Evolutionary conservation across 805 yeast species (phyloP).

Genomic region (Hanseniaspora osmophila): DNA sequence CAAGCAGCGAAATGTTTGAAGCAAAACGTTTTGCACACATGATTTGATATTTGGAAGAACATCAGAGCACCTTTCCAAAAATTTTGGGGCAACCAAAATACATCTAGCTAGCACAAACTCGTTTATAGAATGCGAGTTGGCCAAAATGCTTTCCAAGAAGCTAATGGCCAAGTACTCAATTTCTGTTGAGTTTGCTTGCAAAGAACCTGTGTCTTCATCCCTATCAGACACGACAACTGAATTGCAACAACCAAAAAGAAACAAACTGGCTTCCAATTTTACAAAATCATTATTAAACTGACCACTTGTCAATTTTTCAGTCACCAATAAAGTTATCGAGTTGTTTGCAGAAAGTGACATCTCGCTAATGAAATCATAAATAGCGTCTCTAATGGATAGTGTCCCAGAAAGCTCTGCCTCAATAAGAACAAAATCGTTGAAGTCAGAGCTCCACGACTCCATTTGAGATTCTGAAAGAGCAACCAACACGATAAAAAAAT

Average conservation of each 20-base stretch:
- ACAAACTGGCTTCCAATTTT: slow-evolving; percentile 14
- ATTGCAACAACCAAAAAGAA: slow-evolving; percentile 11
- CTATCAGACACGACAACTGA: slow-evolving; percentile 9
- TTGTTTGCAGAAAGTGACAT: slow-evolving; percentile 20
- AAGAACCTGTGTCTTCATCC: slow-evolving; percentile 7
- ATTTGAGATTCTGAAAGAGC: slow-evolving; percentile 30
- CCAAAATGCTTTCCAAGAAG: slow-evolving; percentile 13
- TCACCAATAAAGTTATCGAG: slow-evolving; percentile 1
- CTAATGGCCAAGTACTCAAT: slow-evolving; percentile 12
- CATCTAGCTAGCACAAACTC: slow-evolving; percentile 35
- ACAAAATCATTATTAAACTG: background rate
- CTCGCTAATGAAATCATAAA: slow-evolving; percentile 42
- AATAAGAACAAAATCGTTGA: slow-evolving; percentile 56
- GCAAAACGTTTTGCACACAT: slow-evolving; percentile 19
- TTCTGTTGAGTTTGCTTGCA: slow-evolving; percentile 1
- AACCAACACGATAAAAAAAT: slow-evolving; percentile 26
- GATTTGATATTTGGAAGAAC: slow-evolving; percentile 19
- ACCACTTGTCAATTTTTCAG: slow-evolving; percentile 3
- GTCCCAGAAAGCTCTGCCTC: slow-evolving; percentile 56
- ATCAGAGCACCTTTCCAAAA: slow-evolving; percentile 37
- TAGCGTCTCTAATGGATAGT: slow-evolving; percentile 43
- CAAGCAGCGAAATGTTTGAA: slow-evolving; percentile 13
- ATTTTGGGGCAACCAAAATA: slow-evolving; percentile 40
- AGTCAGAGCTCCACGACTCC: slow-evolving; percentile 41
- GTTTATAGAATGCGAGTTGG: slow-evolving; percentile 12